Conservation (phyloP, 371 early-diverging fungal genomes). For the Basidiobolus heterosporus region DNA sequence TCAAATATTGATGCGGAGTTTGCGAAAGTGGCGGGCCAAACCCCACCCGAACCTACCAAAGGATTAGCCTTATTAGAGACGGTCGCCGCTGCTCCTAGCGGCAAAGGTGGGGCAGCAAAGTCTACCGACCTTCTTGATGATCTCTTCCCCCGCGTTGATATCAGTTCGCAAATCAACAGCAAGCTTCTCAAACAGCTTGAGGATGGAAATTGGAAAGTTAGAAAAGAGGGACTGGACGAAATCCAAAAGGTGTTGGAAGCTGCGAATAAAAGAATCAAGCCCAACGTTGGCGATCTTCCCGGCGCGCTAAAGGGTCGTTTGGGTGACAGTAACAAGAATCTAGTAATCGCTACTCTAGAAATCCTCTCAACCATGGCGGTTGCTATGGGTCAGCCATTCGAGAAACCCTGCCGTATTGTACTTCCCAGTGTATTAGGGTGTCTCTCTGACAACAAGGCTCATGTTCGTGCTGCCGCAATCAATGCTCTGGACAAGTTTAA, state of each 20-base stretch:
- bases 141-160: slow-evolving; percentile 73
- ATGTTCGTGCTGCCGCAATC: slow-evolving; percentile 62
- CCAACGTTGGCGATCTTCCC: slow-evolving; percentile 62
- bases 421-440: slow-evolving; percentile 18
- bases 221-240: slow-evolving; percentile 84
- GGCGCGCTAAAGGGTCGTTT: slow-evolving; percentile 65
- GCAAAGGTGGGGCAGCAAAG: slow-evolving; percentile 11
- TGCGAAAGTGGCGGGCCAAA: slow-evolving; percentile 58
- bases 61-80: slow-evolving; percentile 4
- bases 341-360: slow-evolving; percentile 55
- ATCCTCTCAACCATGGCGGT: slow-evolving; percentile 49
- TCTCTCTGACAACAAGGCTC: slow-evolving; percentile 75
- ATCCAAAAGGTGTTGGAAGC: slow-evolving; percentile 46
- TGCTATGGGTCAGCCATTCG: slow-evolving; percentile 76
- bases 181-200: slow-evolving; percentile 7
- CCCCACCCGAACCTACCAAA: slow-evolving; percentile 59
- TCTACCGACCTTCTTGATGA: slow-evolving; percentile 53
- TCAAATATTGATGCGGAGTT: slow-evolving; percentile 81
- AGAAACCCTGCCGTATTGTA: slow-evolving; percentile 43
- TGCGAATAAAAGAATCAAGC: slow-evolving; percentile 69
- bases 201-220: slow-evolving; percentile 83
- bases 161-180: slow-evolving; percentile 32
- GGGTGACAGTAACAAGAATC: slow-evolving; percentile 78
- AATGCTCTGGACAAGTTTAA: slow-evolving; percentile 50
- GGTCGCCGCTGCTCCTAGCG: background rate